phyloP scores from a whole-genome alignment of 179 eudicot species.

The Beta corolliflora region DNA sequence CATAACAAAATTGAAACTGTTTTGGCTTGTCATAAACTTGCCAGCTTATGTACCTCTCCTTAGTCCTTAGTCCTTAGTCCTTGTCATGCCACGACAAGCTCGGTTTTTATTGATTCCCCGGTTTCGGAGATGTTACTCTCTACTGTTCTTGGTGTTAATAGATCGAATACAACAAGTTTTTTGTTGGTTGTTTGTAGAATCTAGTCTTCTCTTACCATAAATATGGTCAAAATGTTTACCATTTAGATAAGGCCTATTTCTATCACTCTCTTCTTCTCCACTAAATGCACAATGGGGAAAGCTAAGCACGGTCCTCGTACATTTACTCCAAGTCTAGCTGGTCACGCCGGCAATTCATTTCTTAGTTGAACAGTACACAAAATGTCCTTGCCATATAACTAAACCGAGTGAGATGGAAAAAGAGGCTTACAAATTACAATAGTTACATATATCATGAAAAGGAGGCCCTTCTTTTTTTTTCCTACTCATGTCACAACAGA shows the following conservation, averaged over 20 bases:
- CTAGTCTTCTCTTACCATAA: neutral
- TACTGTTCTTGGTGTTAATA: no score
- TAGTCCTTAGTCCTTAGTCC: no score
- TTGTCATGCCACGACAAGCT: no score
- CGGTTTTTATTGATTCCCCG: no score
- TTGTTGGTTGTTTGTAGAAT: no score
- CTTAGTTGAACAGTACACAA: neutral
- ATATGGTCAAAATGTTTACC: slow-evolving; percentile 2
- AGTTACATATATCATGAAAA: neutral
- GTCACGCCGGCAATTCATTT: neutral
- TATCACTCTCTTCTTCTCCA: neutral
- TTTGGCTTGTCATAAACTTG: no score
- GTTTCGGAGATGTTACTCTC: no score
- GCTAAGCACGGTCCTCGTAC: slow-evolving; percentile 1
- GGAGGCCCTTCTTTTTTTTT: neutral
- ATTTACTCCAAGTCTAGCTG: neutral
- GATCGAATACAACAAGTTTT: no score
- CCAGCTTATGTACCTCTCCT: no score
- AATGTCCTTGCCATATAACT: neutral
- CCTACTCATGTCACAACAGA: neutral
- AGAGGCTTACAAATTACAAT: no score
- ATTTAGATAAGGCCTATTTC: neutral
- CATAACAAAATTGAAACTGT: no score
- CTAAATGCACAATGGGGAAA: neutral
- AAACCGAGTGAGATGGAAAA: neutral